Base-by-base conservation (phyloP, 2,329 filamentous ascomycete species). In the Talaromyces pinophilus region DNA sequence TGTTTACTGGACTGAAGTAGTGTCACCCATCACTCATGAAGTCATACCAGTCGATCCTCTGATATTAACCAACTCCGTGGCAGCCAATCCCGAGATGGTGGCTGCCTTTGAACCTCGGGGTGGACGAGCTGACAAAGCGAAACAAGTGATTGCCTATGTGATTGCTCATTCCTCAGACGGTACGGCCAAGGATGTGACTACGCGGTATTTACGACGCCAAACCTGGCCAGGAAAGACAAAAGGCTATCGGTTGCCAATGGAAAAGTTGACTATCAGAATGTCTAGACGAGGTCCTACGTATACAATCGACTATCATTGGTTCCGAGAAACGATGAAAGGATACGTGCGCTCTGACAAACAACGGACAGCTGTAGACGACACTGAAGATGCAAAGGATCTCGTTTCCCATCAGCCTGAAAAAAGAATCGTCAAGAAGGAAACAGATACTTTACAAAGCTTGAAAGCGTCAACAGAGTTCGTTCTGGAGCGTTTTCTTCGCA, bases 171-270 rank as follows among this genome's bases (percentile, higher is more conserved):
- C 91, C 0, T 80, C 87, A 2, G 93, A 98, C 74, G 92, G 92
- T 1, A 93, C 92, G 0, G 93, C 92, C 13, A 98, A 98, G 76
- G 95, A 99, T 75, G 91, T 99, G 17, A 99, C 95, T 0, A 89
- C 95, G 11, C 87, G 95, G 33, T 99, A 99, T 76, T 81, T 99
- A 7, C 93, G 90, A 72, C 87, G 90, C 25, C 91, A 91, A 66
- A 85, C 90, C 63, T 88, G 93, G 75, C 95, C 95, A 0, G 94
- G 95, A 3, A 91, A 93, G 71, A 96, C 94, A 0, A 98, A 97
- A 75, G 92, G 93, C 3, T 86, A 89, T 69, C 87, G 95, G 6
- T 86, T 97, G 75, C 87, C 90, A 0, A 76, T 88, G 1, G 92
- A 96, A 71, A 97, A 94, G 73, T 83, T 96, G 1, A 89, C 93